phyloP scores from a whole-genome alignment of 2,329 filamentous ascomycete genomes.

The Beauveria sp. region DNA sequence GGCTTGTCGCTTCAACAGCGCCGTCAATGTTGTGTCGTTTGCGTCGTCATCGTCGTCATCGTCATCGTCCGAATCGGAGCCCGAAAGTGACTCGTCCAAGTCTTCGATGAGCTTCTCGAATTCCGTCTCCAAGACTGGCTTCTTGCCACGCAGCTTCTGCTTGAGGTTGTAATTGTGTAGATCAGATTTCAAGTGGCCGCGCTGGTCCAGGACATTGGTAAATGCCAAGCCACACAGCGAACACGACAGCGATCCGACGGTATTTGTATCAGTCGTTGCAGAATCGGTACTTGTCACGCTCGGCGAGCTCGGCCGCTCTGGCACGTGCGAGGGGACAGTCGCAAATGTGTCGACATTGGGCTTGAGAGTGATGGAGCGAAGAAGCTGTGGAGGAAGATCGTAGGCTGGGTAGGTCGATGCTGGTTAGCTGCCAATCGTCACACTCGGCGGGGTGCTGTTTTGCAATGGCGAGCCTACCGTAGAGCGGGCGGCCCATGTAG shows the following conservation, averaged over 20 bases:
- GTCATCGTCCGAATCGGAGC: conserved; percentile 67
- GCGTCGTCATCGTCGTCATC: conserved; percentile 59
- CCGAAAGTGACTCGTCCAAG: conserved; percentile 86
- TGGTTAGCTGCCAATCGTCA: conserved; percentile 14
- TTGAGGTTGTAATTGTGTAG: conserved; percentile 93
- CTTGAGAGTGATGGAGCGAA: conserved; percentile 54
- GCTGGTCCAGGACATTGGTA: conserved; percentile 67
- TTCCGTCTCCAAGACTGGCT: conserved; percentile 67
- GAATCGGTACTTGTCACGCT: conserved; percentile 23
- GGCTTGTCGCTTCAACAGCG: conserved; percentile 76
- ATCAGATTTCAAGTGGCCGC: conserved; percentile 81
- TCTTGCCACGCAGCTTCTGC: conserved; percentile 70
- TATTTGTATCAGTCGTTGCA: conserved; percentile 11
- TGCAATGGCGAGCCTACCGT: conserved; percentile 27
- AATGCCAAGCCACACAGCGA: conserved; percentile 72
- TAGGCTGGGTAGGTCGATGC: conserved; percentile 50
- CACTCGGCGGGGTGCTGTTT: neutral
- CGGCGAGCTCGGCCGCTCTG: conserved; percentile 18
- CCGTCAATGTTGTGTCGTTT: conserved; percentile 64
- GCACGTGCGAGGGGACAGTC: conserved; percentile 14
- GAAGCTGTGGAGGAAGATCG: conserved; percentile 68
- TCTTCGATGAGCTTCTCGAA: conserved; percentile 82
- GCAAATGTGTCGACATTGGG: conserved; percentile 22
- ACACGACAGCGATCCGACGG: conserved; percentile 65
- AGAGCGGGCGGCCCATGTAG: conserved; percentile 43